Evolutionary conservation across 371 early-diverging fungal species (phyloP).

Genomic region (Apophysomyces trapeziformis): DNA sequence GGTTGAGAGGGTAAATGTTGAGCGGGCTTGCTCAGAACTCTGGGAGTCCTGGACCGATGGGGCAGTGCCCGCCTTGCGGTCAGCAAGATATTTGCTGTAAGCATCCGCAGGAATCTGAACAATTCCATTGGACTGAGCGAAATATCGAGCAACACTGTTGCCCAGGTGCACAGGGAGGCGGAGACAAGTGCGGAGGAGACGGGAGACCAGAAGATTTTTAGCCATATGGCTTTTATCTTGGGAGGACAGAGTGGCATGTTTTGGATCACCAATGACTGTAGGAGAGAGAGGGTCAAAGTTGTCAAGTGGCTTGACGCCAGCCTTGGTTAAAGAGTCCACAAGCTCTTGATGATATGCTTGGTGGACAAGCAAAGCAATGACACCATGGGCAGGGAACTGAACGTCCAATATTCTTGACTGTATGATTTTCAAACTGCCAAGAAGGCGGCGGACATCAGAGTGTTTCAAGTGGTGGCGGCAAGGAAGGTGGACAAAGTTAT

Average conservation of each 20-base stretch:
- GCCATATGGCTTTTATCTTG: no score
- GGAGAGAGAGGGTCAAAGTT: constrained; percentile 1
- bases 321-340: neutral
- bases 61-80: no score
- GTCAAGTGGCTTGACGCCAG: neutral
- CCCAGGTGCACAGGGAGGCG: neutral
- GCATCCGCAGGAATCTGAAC: no score
- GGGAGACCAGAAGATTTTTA: no score
- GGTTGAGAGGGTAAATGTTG: no score
- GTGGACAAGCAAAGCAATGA: constrained; percentile 11
- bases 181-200: no score
- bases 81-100: no score
- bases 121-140: no score
- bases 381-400: constrained; percentile 16
- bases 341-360: constrained; percentile 5
- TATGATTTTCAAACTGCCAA: neutral
- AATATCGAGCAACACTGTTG: no score
- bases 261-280: constrained; percentile 1
- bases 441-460: constrained; percentile 3
- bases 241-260: no score
- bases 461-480: constrained; percentile 2
- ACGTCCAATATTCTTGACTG: constrained; percentile 15
- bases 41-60: no score
- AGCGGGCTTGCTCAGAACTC: no score
- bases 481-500: constrained; percentile 6